Evolutionary conservation across 495 filamentous ascomycete species (phyloP), one percentile per base, ranked within the genome.

Genomic region (Penicillium canescens): DNA sequence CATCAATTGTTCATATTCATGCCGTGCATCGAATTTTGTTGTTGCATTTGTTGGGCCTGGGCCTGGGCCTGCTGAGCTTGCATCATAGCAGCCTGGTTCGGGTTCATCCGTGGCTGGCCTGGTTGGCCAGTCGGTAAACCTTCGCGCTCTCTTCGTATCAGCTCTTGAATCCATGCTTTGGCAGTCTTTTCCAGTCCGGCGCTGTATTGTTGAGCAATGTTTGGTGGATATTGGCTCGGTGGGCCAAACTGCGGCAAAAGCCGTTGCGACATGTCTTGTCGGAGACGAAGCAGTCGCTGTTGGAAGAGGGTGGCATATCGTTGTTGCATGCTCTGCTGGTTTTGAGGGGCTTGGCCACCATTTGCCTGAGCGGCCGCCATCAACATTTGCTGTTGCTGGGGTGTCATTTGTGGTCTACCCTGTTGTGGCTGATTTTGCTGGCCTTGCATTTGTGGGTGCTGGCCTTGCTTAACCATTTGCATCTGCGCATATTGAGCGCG

Each of bases 21-120:
- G n/a, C 49, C 74, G 35, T 76, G 72, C 76, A 74, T 77, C 68
- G 76, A 76, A 46, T 71, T 74, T 48, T 77, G 74, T 26, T 73
- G 68, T 46, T 74, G 76, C 52, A 80, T 74, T 51, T 76, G 70
- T 40, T 77, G 71, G 61, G 49, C 49, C 21, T 50, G 47, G 9
- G 28, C 28, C 28, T 31, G 28, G 7, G 28, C 28, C 50, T 76
- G 70, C 55, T 76, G 73, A 44, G 68, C 72, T 43, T 78, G 65
- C 39, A 68, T 31, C 16, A 51, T 65, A 1, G 66, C 40, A 56
- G 48, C 28, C 43, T 68, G 53, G 8, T 31, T 31, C 28, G 28
- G 28, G 28, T 31, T 31, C 28, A 31, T 31, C 61, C 72, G 36
- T 72, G 69, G 44, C 52, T 70, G 53, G 49, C 62, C 45, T 42